Conservation (phyloP, 2,329 filamentous ascomycete species). For the Verruconis gallopava region DNA sequence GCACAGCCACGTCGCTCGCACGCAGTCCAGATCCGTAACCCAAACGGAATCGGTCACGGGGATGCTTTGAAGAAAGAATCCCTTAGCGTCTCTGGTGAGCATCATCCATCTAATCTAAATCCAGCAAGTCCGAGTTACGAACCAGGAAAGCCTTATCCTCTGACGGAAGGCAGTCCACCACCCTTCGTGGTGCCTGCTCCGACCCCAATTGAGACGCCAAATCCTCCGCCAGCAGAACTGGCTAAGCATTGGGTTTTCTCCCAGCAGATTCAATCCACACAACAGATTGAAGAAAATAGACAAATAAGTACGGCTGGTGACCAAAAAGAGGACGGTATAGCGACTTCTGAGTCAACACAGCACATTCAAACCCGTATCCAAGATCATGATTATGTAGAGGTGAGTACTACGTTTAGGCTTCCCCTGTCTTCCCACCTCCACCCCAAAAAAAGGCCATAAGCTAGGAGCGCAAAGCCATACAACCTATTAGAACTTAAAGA, state of each 20-base stretch:
- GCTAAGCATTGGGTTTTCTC: conserved; percentile 19
- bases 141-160: conserved; percentile 15
- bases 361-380: too few species aligned
- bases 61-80: background rate
- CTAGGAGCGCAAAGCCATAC: too few species aligned
- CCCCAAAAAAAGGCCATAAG: too few species aligned
- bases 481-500: too few species aligned
- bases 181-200: conserved; percentile 18
- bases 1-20: conserved; percentile 24
- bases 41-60: conserved; percentile 13
- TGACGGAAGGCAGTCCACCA: conserved; percentile 7
- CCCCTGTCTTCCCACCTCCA: too few species aligned
- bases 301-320: too few species aligned
- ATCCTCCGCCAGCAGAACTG: conserved; percentile 8
- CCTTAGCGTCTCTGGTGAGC: background rate
- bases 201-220: conserved; percentile 18
- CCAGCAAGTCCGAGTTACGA: conserved; percentile 29
- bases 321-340: too few species aligned
- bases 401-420: too few species aligned
- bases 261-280: too few species aligned
- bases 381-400: too few species aligned
- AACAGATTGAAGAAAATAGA: too few species aligned
- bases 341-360: too few species aligned
- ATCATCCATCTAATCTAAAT: conserved; percentile 19
- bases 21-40: conserved; percentile 29